phyloP scores from a whole-genome alignment of 2,329 filamentous ascomycete species.

The Amesomyces nigricolor region DNA sequence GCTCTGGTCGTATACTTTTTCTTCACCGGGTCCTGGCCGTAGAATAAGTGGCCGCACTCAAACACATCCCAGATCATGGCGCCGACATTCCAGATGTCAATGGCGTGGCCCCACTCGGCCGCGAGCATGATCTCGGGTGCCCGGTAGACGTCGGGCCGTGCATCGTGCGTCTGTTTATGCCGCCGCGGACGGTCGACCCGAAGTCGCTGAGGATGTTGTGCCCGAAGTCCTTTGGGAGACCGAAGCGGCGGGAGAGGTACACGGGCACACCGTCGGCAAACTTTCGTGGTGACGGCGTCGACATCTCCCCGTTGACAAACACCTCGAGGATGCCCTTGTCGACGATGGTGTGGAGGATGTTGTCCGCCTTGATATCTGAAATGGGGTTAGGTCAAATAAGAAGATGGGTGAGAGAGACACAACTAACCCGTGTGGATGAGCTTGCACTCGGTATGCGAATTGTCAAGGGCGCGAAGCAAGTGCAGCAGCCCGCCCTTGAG shows the following conservation, averaged over 20 bases:
- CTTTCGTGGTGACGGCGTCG: conserved; percentile 35
- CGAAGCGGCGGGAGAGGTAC: conserved; percentile 34
- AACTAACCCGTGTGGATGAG: conserved; percentile 43
- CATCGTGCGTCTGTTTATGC: conserved; percentile 27
- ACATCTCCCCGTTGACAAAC: conserved; percentile 33
- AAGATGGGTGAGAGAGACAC: no score
- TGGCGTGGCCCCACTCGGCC: conserved; percentile 31
- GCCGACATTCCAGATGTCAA: conserved; percentile 37
- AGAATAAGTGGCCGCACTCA: conserved; percentile 32
- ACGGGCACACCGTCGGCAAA: conserved; percentile 29
- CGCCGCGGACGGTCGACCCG: conserved; percentile 31
- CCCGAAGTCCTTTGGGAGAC: conserved; percentile 30
- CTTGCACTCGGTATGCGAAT: conserved; percentile 38
- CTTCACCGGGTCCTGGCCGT: conserved; percentile 34
- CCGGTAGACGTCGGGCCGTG: conserved; percentile 34
- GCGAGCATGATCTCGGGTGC: conserved; percentile 35
- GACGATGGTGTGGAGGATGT: conserved; percentile 31
- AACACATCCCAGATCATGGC: conserved; percentile 35
- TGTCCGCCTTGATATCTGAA: conserved; percentile 41
- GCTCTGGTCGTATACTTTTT: conserved; percentile 36
- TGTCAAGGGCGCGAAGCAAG: conserved; percentile 37
- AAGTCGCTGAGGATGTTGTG: conserved; percentile 33
- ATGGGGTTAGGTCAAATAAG: no score
- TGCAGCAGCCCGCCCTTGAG: conserved; percentile 32
- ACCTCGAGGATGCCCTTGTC: conserved; percentile 33